Evolutionary conservation across 2,329 filamentous ascomycete genomes (phyloP), one percentile per base, ranked within the genome.

Genomic region (Cercospora nicotianae): DNA sequence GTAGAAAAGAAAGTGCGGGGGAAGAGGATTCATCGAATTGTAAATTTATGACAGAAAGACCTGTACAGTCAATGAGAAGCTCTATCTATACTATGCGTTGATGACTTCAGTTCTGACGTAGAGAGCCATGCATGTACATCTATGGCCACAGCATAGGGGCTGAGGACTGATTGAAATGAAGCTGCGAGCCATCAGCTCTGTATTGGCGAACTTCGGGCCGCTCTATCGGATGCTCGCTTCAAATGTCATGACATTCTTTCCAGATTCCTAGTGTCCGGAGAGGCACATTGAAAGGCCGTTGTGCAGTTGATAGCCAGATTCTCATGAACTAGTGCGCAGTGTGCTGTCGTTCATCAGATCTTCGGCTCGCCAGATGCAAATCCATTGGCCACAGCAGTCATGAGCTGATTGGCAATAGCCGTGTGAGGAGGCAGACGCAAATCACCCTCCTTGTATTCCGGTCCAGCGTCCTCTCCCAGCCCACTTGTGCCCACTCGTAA

Each of bases 381-480:
- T 0, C 93, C 93, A 61, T 89, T 87, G 0, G 90, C 87, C 13
- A 97, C 93, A 1, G 93, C 92, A 63, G 84, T 85, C 74, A 99
- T 89, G 76, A 98, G 81, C 78, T 94, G 91, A 79, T 98, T 91
- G 16, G 95, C 95, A 85, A 99, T 98, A 1, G 95, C 94, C 39
- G 93, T 96, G 67, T 85, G 82, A 2, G 93, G 93, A 57, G 95
- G 95, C 77, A 99, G 80, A 65, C 92, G 87, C 81, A 99, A 79
- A 3, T 85, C 87, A 0, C 93, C 93, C 77, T 94, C 88, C 77
- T 89, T 90, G 76, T 93, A 94, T 10, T 85, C 90, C 48, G 86
- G 81, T 0, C 87, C 86, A 1, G 90, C 82, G 1, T 83, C 78
- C 51, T 91, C 90, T 13, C 88, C 91, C 67, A 97, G 76, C 2